Percentiles rank a stretch among this genome's conserved stretches.
Evolutionary conservation across 148 eudicot genomes (phyloP).

Genomic region (Gaultheria prostrata): DNA sequence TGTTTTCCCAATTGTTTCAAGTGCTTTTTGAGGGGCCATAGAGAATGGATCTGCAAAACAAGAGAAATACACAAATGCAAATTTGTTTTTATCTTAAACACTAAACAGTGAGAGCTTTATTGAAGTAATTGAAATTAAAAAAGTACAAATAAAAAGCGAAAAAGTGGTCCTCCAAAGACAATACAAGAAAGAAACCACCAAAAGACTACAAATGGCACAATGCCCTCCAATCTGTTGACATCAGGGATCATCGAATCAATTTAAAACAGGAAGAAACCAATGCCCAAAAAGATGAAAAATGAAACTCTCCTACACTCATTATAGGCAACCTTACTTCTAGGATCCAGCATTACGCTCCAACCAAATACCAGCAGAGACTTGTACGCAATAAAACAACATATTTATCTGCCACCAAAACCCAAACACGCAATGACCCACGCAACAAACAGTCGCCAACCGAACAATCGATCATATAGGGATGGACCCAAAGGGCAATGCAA

Average conservation of each 20-base stretch:
- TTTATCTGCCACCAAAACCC: neutral
- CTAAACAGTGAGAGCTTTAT: neutral
- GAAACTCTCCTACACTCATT: neutral
- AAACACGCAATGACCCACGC: neutral
- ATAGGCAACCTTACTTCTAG: neutral
- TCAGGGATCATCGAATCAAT: neutral
- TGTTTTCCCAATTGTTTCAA: constrained; percentile 86
- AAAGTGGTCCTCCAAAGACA: neutral
- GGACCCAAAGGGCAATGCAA: neutral
- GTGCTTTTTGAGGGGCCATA: constrained; percentile 92
- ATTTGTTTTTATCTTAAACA: neutral
- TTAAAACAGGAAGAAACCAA: neutral
- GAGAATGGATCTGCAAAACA: constrained; percentile 75
- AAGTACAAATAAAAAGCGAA: neutral
- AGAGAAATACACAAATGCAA: constrained; percentile 3
- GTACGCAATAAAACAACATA: neutral
- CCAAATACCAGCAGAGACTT: neutral
- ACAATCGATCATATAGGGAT: neutral
- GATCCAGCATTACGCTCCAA: neutral
- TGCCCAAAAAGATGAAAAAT: neutral
- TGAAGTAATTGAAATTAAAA: neutral
- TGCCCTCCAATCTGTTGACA: neutral
- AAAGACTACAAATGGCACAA: neutral
- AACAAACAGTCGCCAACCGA: neutral
- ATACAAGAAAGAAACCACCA: neutral